phyloP scores from a whole-genome alignment of 2,329 filamentous ascomycete species.

The Fusarium pininemorale region DNA sequence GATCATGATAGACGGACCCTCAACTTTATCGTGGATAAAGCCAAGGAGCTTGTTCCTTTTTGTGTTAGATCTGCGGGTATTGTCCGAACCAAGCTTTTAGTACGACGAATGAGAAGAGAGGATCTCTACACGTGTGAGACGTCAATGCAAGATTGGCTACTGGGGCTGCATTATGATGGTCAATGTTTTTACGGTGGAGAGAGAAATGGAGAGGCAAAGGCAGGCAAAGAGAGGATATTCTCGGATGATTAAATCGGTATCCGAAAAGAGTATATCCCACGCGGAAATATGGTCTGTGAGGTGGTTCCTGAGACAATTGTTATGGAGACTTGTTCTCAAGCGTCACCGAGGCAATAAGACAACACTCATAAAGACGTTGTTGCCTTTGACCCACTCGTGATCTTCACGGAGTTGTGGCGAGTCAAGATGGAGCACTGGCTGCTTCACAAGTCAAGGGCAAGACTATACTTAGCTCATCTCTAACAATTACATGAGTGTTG shows the following conservation, averaged over 20 bases:
- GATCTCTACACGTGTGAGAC: slow-evolving; percentile 33
- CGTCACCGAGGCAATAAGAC: background rate
- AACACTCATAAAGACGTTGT: background rate
- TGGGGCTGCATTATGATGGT: background rate
- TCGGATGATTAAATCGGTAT: background rate
- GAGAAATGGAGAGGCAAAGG: background rate
- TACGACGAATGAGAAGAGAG: slow-evolving; percentile 3
- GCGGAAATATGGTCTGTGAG: background rate
- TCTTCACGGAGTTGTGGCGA: background rate
- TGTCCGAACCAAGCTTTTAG: slow-evolving; percentile 1
- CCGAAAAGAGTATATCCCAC: background rate
- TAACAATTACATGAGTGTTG: background rate
- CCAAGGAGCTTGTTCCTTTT: slow-evolving; percentile 17
- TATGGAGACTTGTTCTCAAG: background rate
- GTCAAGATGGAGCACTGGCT: background rate
- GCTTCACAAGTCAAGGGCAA: background rate
- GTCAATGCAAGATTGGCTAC: slow-evolving; percentile 38
- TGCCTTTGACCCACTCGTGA: background rate
- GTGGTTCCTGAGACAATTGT: background rate
- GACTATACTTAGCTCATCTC: background rate
- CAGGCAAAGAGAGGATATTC: background rate
- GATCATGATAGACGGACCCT: background rate
- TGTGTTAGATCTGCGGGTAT: slow-evolving; percentile 20
- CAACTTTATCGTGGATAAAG: slow-evolving; percentile 40
- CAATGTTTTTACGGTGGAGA: background rate